phyloP scores from a whole-genome alignment of 345 rosid genomes.

The Corchorus capsularis region DNA sequence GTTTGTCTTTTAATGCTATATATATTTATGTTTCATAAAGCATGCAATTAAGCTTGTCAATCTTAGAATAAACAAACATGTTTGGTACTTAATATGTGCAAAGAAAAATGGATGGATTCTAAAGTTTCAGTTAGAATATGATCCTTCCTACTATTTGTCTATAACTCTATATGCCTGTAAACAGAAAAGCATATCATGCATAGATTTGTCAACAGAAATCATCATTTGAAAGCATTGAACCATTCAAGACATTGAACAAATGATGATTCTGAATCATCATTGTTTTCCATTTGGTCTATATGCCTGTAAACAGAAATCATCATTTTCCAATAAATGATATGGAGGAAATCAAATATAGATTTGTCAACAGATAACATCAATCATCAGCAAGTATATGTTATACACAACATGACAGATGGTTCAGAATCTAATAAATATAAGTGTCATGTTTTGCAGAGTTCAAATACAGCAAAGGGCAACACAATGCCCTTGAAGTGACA shows the following conservation, averaged over 20 bases:
- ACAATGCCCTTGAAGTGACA: conserved; percentile 47
- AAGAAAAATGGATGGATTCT: too few relatives aligned
- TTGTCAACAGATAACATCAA: neutral
- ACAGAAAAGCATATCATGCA: too few relatives aligned
- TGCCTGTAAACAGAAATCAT: neutral
- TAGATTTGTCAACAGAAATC: too few relatives aligned
- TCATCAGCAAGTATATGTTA: neutral
- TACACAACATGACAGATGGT: neutral
- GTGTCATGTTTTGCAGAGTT: conserved; percentile 35
- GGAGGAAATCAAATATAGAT: neutral
- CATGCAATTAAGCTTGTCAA: neutral
- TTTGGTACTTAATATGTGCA: too few relatives aligned
- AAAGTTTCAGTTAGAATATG: neutral
- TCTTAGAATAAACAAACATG: too few relatives aligned
- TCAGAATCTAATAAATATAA: neutral
- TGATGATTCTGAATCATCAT: too few relatives aligned
- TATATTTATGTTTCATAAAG: neutral
- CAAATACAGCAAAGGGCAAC: conserved; percentile 48
- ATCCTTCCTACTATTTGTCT: neutral
- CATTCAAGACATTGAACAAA: too few relatives aligned
- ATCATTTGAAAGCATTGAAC: too few relatives aligned
- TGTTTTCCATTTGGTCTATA: neutral
- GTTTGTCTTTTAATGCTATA: neutral
- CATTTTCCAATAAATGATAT: neutral
- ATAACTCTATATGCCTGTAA: neutral